Conservation (phyloP, 331 rosid species). For the Rhamnella rubrinervis region DNA sequence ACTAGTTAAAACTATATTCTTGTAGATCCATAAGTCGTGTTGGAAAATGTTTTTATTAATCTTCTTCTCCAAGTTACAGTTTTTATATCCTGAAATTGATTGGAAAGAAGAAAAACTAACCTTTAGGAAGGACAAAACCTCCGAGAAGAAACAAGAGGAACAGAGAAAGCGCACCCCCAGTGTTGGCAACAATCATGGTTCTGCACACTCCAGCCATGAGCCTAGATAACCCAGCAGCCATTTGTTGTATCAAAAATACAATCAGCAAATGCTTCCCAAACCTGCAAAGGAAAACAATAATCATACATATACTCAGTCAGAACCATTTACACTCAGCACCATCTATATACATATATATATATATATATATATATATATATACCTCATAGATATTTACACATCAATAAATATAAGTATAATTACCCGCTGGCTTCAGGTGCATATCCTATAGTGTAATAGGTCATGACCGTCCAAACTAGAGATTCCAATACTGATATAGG, state of each 20-base stretch:
- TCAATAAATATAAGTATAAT: not conserved
- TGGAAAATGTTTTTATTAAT: not conserved
- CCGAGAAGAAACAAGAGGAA: slow-evolving; percentile 41
- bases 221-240: slow-evolving; percentile 28
- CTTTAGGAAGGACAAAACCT: slow-evolving; percentile 48
- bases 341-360: no score
- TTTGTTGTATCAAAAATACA: slow-evolving; percentile 16
- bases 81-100: not conserved
- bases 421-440: slow-evolving; percentile 12
- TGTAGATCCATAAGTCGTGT: not conserved
- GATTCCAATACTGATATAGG: slow-evolving; percentile 21
- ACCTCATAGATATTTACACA: not conserved
- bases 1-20: not conserved
- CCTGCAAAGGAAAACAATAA: slow-evolving; percentile 4
- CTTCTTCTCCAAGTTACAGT: not conserved
- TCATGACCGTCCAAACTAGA: slow-evolving; percentile 11
- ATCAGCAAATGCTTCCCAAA: slow-evolving; percentile 21
- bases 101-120: slow-evolving; percentile 8
- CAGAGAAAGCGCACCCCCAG: slow-evolving; percentile 38
- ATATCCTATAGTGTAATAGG: slow-evolving; percentile 16
- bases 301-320: no score
- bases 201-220: slow-evolving; percentile 46
- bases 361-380: no score
- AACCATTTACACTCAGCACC: no score
- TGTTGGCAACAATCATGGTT: slow-evolving; percentile 42